A percentile compares a stretch with the other conserved stretches of the same genome.
phyloP scores from a whole-genome alignment of 768 basidiomycete species.

The Phylloporus arenicola region DNA sequence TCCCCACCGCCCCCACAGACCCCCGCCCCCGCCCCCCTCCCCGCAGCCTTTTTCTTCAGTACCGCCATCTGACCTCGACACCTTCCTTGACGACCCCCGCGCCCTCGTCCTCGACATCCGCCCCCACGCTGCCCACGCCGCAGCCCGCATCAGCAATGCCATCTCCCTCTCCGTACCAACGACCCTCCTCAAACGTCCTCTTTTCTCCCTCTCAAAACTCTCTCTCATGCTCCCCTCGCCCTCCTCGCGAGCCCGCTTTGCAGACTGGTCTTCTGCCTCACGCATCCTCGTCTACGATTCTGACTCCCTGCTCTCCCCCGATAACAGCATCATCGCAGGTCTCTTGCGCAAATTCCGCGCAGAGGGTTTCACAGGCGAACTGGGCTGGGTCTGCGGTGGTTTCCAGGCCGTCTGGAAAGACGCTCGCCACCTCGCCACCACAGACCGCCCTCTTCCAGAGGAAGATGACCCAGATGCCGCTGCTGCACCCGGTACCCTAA shows the following conservation, averaged over 20 bases:
- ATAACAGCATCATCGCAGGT: slow-evolving; percentile 64
- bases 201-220: slow-evolving; percentile 75
- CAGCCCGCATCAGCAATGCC: slow-evolving; percentile 61
- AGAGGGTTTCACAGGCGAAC: slow-evolving; percentile 53
- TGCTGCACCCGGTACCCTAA: slow-evolving; percentile 32
- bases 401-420: slow-evolving; percentile 66
- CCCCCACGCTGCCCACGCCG: slow-evolving; percentile 66
- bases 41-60: slow-evolving; percentile 21
- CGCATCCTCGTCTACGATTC: slow-evolving; percentile 83
- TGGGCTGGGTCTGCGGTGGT: slow-evolving; percentile 81
- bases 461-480: slow-evolving; percentile 41
- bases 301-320: slow-evolving; percentile 57
- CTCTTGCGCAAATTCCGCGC: slow-evolving; percentile 71
- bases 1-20: slow-evolving; percentile 20
- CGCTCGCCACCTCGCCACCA: slow-evolving; percentile 47
- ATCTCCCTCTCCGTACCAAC: slow-evolving; percentile 90
- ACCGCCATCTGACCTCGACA: slow-evolving; percentile 27
- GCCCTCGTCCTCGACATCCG: slow-evolving; percentile 84
- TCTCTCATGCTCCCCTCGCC: slow-evolving; percentile 71
- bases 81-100: slow-evolving; percentile 31
- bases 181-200: slow-evolving; percentile 86
- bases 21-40: background rate
- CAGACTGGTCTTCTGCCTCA: slow-evolving; percentile 49
- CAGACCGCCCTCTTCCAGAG: slow-evolving; percentile 44
- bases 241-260: slow-evolving; percentile 53